Evolutionary conservation across 441 rosid genomes (phyloP), one percentile per base, ranked within the genome.

Genomic region (Adansonia madagascariensis): DNA sequence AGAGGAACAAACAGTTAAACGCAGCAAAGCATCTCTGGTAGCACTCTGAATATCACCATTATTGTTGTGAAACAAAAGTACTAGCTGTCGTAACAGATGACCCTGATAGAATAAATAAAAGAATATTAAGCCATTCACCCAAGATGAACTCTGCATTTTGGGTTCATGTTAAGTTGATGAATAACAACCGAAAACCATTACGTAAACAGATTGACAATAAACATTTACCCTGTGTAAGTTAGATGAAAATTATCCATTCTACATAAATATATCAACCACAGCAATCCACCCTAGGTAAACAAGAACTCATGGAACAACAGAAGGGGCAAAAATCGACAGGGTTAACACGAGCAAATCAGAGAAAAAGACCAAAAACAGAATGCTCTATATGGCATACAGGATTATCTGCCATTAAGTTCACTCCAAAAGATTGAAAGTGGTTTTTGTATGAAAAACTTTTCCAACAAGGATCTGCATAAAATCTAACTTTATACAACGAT

Each of bases 21-120:
- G 94, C 82, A 90, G 81, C 77, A 95, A 46, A 59, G 99, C 94
- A 59, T 89, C 97, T 80, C 91, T 88, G 78, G 92, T 86, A 75
- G 91, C 92, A 84, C 85, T 84, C 73, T 90, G 99, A 78, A 97
- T 81, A 76, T 84, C 85, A 74, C 86, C 94, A 82, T 83, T 86
- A 69, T 85, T 67, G 81, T 86, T 84, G 74, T 88, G 88, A 80
- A 84, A 89, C 85, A 95, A 68, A 74, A 84, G 64, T 73, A 97
- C 91, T 64, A 97, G 91, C 81, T 88, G 86, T 43, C 64, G 84
- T 82, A 95, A 91, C 70, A 97, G 78, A 74, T 80, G 81, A 82
- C 74, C 89, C 97, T 92, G 91, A 72, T 70, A 78, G 84, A 82
- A 79, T 71, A 79, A 77, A 44, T 0, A 10, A 59, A 46, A 24